These are phyloP conservation scores for Amauroascus niger DNA, from an alignment of 2,329 filamentous ascomycete species.

Conservation along the genomic window DNA sequence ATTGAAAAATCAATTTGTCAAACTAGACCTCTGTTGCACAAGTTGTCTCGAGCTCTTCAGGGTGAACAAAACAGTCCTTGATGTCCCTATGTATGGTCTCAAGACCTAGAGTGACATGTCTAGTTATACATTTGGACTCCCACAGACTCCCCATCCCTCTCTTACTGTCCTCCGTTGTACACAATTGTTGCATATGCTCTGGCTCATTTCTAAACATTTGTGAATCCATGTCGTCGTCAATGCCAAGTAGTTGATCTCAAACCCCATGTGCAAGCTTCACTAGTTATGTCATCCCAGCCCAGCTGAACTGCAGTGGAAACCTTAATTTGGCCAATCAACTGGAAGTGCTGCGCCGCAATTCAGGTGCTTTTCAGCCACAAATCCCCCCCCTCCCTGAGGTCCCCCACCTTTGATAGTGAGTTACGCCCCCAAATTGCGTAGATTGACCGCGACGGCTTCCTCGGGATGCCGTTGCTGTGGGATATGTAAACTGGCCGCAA, in stretches of 20 bases:
- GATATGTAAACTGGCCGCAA: neutral
- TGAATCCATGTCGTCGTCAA: neutral
- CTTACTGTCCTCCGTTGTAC: neutral
- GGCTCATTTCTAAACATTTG: too few relatives aligned
- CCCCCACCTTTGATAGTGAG: too few relatives aligned
- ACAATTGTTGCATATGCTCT: neutral
- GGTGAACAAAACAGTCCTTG: neutral
- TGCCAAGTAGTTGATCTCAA: neutral
- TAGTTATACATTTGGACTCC: neutral
- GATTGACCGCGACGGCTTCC: neutral
- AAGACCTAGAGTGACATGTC: too few relatives aligned
- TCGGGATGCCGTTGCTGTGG: too few relatives aligned
- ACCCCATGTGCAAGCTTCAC: neutral
- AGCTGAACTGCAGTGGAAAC: conserved; percentile 1
- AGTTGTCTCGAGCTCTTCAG: neutral
- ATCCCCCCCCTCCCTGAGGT: neutral
- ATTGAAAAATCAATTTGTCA: neutral
- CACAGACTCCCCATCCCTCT: neutral
- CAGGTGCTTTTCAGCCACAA: neutral
- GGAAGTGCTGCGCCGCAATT: conserved; percentile 3
- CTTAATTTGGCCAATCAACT: neutral
- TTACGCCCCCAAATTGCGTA: neutral
- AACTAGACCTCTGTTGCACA: neutral
- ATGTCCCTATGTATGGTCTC: neutral
- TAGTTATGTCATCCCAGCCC: neutral